A percentile compares a stretch with the other conserved stretches of the same genome.
These are phyloP conservation scores for Cadophora gregata DNA, from an alignment of 2,329 filamentous ascomycete genomes.

Conservation along the genomic window DNA sequence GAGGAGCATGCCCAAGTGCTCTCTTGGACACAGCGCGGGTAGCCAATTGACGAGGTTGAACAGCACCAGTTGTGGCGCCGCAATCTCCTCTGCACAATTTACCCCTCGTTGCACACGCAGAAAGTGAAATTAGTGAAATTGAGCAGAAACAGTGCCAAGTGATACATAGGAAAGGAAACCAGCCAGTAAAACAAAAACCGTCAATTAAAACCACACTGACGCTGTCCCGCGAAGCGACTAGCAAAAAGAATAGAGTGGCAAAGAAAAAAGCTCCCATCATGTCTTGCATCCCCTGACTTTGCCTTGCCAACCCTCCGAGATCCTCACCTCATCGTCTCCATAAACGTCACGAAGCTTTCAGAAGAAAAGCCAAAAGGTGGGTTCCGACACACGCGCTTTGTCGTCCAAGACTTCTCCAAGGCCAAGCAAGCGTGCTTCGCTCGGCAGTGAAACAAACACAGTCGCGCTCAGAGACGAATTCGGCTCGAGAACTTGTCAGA, in stretches of 20 bases:
- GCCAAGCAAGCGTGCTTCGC: not conserved
- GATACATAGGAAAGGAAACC: not conserved
- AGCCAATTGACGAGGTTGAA: conserved; percentile 2
- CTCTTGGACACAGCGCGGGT: conserved; percentile 2
- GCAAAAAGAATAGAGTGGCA: not conserved
- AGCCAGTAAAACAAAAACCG: not conserved
- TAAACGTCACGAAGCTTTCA: conserved; percentile 3
- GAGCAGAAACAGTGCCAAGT: not conserved
- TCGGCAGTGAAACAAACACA: conserved; percentile 30
- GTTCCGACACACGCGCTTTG: conserved; percentile 7
- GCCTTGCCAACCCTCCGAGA: not conserved
- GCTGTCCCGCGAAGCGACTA: not conserved
- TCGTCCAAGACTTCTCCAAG: conserved; percentile 17
- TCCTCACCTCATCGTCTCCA: not conserved
- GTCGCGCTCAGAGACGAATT: conserved; percentile 6
- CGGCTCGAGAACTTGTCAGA: not conserved
- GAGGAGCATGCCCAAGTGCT: not conserved
- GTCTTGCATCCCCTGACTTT: not conserved
- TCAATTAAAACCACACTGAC: not conserved
- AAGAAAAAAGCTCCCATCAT: not conserved
- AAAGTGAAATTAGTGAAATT: too few species aligned
- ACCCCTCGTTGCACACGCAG: conserved; percentile 12
- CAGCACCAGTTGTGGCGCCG: conserved; percentile 8
- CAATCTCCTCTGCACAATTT: conserved; percentile 16
- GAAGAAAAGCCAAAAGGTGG: not conserved